Evolutionary conservation across 805 yeast species (phyloP), one percentile per base, ranked within the genome.

Genomic region (Metschnikowia lachancei): DNA sequence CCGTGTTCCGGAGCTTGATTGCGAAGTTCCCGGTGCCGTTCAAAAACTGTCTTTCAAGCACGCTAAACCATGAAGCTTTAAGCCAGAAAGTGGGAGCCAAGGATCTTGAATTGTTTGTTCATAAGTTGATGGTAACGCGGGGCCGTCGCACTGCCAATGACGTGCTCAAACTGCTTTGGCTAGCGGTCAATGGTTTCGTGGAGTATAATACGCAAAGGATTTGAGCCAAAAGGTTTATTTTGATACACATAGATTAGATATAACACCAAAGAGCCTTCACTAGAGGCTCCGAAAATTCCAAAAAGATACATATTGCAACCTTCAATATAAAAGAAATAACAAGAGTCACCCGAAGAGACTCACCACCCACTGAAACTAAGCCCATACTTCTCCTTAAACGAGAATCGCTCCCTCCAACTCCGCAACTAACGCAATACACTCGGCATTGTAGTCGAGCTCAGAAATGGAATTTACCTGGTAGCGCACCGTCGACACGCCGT

Each of bases 401-500:
- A 42, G 42, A 29, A 48, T 35, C 30, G 52, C 49, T 1, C 47
- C 40, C 43, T 55, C 58, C 58, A 81, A 65, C 33, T 66, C 64
- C 46, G 70, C 72, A 28, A 76, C 74, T 58, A 87, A 72, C 41
- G 65, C 76, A 37, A 80, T 85, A 48, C 82, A 75, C 64, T 87
- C 95, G 29, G 74, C 74, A 45, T 67, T 69, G 59, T 64, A 84
- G 55, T 83, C 81, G 43, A 87, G 58, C 33, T 72, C 72, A 42
- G 72, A 72, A 22, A 84, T 54, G 13, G 77, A 74, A 40, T 80
- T 70, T 2, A 80, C 87, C 46, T 83, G 83, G 62, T 84, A 88
- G 63, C 97, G 80, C 14, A 87, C 81, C 64, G 92, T 78, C 26
- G 79, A 76, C 39, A 77, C 79, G 43, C 90, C 96, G 57, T 90